phyloP scores from a whole-genome alignment of 768 basidiomycete species.

The Brasilioporus rufonigricans region DNA sequence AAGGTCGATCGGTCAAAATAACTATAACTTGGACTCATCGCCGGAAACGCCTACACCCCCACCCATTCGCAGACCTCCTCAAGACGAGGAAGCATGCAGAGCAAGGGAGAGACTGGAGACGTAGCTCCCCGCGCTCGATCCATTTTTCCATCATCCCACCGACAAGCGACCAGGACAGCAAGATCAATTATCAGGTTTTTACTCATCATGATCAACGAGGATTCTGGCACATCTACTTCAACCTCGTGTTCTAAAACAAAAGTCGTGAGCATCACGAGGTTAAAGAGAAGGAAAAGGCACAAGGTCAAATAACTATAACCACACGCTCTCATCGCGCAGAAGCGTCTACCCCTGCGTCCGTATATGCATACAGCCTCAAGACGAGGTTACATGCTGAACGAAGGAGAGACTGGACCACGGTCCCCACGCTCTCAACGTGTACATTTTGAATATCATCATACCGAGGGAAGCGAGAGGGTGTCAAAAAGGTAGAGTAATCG shows the following conservation, averaged over 20 bases:
- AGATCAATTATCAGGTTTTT: neutral
- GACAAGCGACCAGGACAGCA: conserved; percentile 1
- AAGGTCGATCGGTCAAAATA: conserved; percentile 28
- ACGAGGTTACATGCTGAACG: conserved; percentile 35
- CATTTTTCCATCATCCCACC: conserved; percentile 28
- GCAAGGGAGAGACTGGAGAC: conserved; percentile 25
- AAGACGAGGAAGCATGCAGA: conserved; percentile 25
- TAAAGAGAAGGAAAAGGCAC: neutral
- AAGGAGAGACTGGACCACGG: conserved; percentile 34
- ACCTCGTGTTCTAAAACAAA: conserved; percentile 5
- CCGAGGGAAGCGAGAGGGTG: no score
- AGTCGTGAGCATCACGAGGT: conserved; percentile 5
- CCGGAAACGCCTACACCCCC: conserved; percentile 24
- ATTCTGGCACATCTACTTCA: neutral
- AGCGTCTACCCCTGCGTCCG: conserved; percentile 34
- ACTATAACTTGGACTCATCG: conserved; percentile 30
- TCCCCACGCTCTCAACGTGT: conserved; percentile 33
- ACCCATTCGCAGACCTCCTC: conserved; percentile 25
- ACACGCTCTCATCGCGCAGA: conserved; percentile 32
- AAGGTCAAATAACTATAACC: conserved; percentile 39
- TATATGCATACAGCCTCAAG: conserved; percentile 35
- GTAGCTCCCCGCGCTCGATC: conserved; percentile 24
- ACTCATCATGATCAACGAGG: conserved; percentile 8
- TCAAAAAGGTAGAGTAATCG: no score
- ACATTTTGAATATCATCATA: conserved; percentile 31